These are phyloP conservation scores for Cordyceps fumosorosea DNA, from an alignment of 2,329 filamentous ascomycete genomes.

Conservation along the genomic window DNA sequence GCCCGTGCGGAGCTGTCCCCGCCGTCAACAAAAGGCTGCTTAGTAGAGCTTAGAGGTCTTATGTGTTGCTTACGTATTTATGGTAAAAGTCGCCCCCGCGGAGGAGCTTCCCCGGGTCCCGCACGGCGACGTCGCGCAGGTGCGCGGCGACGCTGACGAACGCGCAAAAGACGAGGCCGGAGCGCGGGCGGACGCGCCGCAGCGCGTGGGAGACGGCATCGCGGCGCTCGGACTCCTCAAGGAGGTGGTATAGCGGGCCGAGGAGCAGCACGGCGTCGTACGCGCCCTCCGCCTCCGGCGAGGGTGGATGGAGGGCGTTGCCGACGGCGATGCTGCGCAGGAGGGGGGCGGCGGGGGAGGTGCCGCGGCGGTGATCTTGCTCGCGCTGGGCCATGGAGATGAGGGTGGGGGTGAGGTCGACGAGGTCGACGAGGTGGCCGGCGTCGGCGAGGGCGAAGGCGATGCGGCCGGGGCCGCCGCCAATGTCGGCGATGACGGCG, in stretches of 20 bases:
- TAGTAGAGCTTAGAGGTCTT: neutral
- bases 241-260: constrained; percentile 13
- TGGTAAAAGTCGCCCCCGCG: constrained; percentile 4
- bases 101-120: constrained; percentile 5
- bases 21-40: neutral
- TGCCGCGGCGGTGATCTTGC: constrained; percentile 2
- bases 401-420: constrained; percentile 14
- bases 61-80: constrained; percentile 9
- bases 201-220: constrained; percentile 9
- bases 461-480: constrained; percentile 14
- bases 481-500: constrained; percentile 12
- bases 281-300: neutral
- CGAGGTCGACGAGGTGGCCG: constrained; percentile 15
- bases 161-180: constrained; percentile 5
- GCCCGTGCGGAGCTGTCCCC: constrained; percentile 4
- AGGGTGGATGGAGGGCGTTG: constrained; percentile 3
- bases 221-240: constrained; percentile 9
- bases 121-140: constrained; percentile 12
- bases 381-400: constrained; percentile 5
- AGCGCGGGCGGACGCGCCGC: neutral
- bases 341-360: neutral
- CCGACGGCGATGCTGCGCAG: constrained; percentile 10
- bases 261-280: constrained; percentile 14
- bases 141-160: constrained; percentile 13
- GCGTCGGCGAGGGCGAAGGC: constrained; percentile 16